Evolutionary conservation across 441 rosid genomes (phyloP), one percentile per base, ranked within the genome.

Genomic region (Populus tomentosa): DNA sequence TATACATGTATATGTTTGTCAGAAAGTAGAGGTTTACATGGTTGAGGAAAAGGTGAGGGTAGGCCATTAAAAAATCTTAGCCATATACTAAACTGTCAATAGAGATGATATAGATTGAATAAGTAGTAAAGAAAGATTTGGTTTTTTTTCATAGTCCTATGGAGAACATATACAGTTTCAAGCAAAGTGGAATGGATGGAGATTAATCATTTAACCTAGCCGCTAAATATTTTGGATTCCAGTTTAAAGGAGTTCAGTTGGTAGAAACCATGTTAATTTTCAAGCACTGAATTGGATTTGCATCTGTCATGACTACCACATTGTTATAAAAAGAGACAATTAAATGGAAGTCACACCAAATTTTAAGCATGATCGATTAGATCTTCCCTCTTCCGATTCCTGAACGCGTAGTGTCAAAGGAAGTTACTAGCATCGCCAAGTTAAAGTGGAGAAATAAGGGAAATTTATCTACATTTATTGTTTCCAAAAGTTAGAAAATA

Each of bases 401-500:
- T 50, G 38, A 50, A 46, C 9, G 21, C 4, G 24, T 64, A 40
- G 24, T n/a, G 18, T 7, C 38, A 16, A 67, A 80, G 71, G 7
- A 21, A 69, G 26, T 63, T 69, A 33, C 68, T 82, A 20, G 7
- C 67, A 71, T 30, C 46, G n/a, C 20, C 32, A 67, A 38, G 9
- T n/a, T 40, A 33, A 71, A 82, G 69, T 38, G 69, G 61, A 67
- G 23, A 18, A 71, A 69, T 46, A 24, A 21, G 32, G 50, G 80
- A 80, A 82, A 75, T 18, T 74, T 32, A 24, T 65, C 69, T 74
- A 32, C 71, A 74, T 50, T 84, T 82, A 84, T 83, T 83, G 74
- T 72, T 83, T 76, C 76, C 63, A 46, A 18, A 71, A 70, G 76
- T 79, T 72, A 18, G 78, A 74, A 71, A 74, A 82, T 62, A 79